Base-by-base conservation (phyloP, 2,329 filamentous ascomycete genomes). In the Didymella arachidicola region DNA sequence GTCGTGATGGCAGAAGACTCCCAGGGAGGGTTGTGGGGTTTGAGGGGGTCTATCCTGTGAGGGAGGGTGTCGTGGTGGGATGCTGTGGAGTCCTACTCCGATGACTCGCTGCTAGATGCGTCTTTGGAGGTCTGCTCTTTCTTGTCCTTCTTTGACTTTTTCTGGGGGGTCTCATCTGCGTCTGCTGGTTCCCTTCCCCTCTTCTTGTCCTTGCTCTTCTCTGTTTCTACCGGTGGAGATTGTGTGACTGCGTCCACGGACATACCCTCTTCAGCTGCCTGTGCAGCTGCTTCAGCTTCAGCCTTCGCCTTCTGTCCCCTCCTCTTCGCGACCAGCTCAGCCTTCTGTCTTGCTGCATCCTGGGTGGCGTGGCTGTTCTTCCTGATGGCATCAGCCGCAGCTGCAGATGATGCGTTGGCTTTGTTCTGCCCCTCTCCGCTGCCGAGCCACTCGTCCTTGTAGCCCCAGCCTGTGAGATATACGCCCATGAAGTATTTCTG, bases 381-480 rank as follows among this genome's bases (percentile, higher is more conserved):
- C 41, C 82, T 79, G 71, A 93, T 68, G 0, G 88, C 89, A 64
- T 81, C 79, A 41, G 79, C 76, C 0, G 91, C 91, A 1, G 90
- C 90, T 64, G 84, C 87, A 14, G 84, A 79, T 0, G 87, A 88
- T 1, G 90, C 91, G 56, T 91, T 88, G 56, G 84, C 86, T 77
- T 92, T 92, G 53, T 83, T 86, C 62, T 86, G 77, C 1, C 84
- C 90, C 30, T 83, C 84, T 0, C 89, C 90, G 43, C 80, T 81
- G 0, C 87, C 90, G 6, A 93, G 76, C 56, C 84, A 78, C 71
- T 86, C 84, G 47, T 84, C 79, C 30, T 81, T 82, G 74, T 89
- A 87, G 4, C 89, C 90, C 82, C 87, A 90, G 0, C 89, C 90
- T 19, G 86, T 84, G 27, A 92, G 78, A 66, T 86, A 90, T 0